Base-by-base conservation (phyloP, 148 eudicot species). In the Rhododendron griersonianum region DNA sequence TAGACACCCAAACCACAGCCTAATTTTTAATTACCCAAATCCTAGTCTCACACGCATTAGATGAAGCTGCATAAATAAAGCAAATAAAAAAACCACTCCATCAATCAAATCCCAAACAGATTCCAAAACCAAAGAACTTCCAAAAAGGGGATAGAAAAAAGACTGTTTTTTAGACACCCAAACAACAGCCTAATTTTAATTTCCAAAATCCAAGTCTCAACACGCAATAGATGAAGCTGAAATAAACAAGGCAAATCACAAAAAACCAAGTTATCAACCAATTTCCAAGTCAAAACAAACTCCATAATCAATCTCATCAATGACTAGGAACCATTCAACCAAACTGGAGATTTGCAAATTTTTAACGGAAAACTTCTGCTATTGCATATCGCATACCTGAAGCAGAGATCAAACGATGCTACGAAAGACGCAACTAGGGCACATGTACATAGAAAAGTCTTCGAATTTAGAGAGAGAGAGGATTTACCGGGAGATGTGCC, bases 401-500 rank as follows among this genome's bases (percentile, higher is more conserved):
- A 51, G 57, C 1, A 77, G 41, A 78, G 33, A 57, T 69, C 21
- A 21, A 65, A 59, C 50, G 18, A 14, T 15, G 39, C 45, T 23
- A 41, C 21, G 33, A 39, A 37, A 47, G 69, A 59, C 75, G 23
- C 21, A 57, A 23, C 1, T 9, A 59, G 59, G 75, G 35, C 53
- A 81, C 7, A 77, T n/a, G 28, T 50, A 53, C 30, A 35, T 15
- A 51, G 33, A 75, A 45, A 19, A 81, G 81, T 11, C 48, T 25
- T 47, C 51, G 11, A n/a, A 13, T 33, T 30, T 35, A 41, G 55
- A 74, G 41, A 87, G 55, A 84, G 69, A 51, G 80, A 67, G 48
- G 15, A 45, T 45, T 74, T 85, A 87, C 86, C 86, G 88, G 86
- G 84, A 33, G 35, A 30, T 25, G 88, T 83, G 91, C 89, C 91